Percentiles rank a stretch among this genome's conserved stretches.
Conservation (phyloP, 192 early-diverging fungal genomes). For the Rhizoclosmatium globosum region DNA sequence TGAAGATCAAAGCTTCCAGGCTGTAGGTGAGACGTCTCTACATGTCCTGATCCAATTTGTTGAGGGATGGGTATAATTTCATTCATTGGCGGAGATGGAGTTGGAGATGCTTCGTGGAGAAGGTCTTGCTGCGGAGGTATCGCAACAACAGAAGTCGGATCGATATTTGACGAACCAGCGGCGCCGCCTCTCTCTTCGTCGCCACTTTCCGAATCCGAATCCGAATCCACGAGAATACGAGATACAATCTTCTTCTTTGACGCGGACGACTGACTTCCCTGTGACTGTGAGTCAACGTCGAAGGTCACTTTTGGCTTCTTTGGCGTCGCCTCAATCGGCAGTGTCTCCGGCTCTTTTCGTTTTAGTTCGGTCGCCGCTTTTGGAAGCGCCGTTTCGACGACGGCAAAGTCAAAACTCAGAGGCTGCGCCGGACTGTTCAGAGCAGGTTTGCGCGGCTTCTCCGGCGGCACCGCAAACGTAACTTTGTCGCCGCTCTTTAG, state of each 20-base stretch:
- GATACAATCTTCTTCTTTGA: neutral
- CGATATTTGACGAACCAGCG: neutral
- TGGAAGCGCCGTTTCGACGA: neutral
- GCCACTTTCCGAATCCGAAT: neutral
- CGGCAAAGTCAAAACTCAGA: conserved; percentile 5
- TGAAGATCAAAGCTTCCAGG: neutral
- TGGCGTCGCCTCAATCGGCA: too few relatives aligned
- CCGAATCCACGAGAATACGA: neutral
- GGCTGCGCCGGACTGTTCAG: neutral
- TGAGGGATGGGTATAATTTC: too few relatives aligned
- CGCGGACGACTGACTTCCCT: neutral
- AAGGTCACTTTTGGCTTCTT: neutral
- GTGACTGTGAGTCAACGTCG: neutral
- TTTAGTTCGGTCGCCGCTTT: too few relatives aligned
- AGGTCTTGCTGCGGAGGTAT: neutral
- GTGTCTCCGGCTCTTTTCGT: too few relatives aligned
- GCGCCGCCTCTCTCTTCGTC: neutral
- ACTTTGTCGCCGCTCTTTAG: neutral
- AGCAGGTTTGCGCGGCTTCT: neutral
- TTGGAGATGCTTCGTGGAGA: neutral
- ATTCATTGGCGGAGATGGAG: neutral
- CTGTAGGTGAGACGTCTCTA: neutral
- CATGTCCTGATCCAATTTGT: neutral
- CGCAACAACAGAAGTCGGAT: neutral
- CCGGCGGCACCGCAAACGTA: neutral